Conservation (phyloP, 495 filamentous ascomycete species). For the Penicillium bovifimosum region DNA sequence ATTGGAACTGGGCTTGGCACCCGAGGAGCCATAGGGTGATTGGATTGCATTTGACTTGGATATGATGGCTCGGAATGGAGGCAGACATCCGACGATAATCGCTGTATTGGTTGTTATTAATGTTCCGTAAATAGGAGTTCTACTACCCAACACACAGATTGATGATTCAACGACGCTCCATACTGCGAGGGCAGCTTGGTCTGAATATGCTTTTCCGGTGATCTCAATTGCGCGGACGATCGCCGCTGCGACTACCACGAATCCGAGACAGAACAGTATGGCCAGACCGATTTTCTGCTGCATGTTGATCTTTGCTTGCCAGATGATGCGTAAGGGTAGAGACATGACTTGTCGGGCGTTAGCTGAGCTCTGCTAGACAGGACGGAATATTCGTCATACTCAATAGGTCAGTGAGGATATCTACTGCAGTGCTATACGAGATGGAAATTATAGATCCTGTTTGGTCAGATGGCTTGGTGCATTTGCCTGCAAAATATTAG, state of each 20-base stretch:
- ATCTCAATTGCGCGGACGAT: constrained; percentile 30
- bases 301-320: constrained; percentile 18
- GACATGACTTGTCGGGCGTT: constrained; percentile 24
- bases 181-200: constrained; percentile 24
- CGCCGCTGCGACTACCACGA: constrained; percentile 29
- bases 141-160: constrained; percentile 19
- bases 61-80: constrained; percentile 39
- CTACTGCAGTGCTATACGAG: constrained; percentile 39
- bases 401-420: constrained; percentile 37
- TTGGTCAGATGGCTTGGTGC: constrained; percentile 15
- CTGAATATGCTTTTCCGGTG: constrained; percentile 17
- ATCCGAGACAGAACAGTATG: constrained; percentile 28
- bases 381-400: constrained; percentile 12
- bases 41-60: not conserved
- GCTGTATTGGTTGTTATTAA: constrained; percentile 22
- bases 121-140: not conserved
- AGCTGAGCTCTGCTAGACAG: not conserved
- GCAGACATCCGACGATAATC: constrained; percentile 44
- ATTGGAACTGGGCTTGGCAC: not conserved
- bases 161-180: constrained; percentile 31
- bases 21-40: constrained; percentile 4
- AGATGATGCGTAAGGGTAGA: constrained; percentile 28
- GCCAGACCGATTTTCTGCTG: constrained; percentile 31
- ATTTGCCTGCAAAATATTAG: constrained; percentile 11
- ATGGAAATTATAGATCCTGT: constrained; percentile 32